Percentiles rank a stretch among this genome's conserved stretches.
These are phyloP conservation scores for Lactifluus echinatus DNA, from an alignment of 768 basidiomycete species.

Conservation along the genomic window DNA sequence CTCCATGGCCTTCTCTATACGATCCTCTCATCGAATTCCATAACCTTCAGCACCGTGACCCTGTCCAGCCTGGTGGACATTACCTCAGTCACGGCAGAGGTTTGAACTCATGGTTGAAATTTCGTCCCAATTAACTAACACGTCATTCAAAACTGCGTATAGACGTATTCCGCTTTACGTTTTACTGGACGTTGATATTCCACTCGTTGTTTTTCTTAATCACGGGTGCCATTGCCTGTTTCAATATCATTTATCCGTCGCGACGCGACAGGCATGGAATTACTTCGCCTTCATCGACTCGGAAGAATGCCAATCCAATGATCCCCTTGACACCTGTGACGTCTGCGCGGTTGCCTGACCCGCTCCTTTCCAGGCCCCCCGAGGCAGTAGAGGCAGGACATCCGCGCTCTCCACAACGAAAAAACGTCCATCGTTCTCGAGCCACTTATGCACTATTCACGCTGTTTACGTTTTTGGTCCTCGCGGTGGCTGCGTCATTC, in stretches of 20 bases:
- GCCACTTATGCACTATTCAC: conserved; percentile 16
- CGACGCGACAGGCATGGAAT: conserved; percentile 3
- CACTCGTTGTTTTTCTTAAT: conserved; percentile 16
- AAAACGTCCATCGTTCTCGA: conserved; percentile 17
- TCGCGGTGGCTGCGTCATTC: conserved; percentile 9
- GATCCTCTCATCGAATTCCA: conserved; percentile 19
- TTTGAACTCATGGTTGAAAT: too few species aligned
- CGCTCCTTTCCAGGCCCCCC: neutral
- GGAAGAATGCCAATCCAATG: neutral
- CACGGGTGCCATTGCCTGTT: conserved; percentile 15
- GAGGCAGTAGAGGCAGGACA: neutral
- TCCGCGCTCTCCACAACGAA: neutral
- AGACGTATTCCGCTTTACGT: conserved; percentile 22
- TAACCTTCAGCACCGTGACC: conserved; percentile 14
- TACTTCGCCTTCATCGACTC: neutral
- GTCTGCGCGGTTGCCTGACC: conserved; percentile 5
- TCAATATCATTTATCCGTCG: conserved; percentile 18
- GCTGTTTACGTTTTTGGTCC: conserved; percentile 13
- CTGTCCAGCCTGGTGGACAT: conserved; percentile 14
- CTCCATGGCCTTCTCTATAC: conserved; percentile 19
- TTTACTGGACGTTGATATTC: conserved; percentile 20
- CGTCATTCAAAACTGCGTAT: neutral
- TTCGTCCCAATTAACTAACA: conserved; percentile 1
- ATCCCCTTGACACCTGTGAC: conserved; percentile 14
- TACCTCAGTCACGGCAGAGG: conserved; percentile 12